Conservation (phyloP, 495 filamentous ascomycete genomes). For the Cladorrhinum samala region DNA sequence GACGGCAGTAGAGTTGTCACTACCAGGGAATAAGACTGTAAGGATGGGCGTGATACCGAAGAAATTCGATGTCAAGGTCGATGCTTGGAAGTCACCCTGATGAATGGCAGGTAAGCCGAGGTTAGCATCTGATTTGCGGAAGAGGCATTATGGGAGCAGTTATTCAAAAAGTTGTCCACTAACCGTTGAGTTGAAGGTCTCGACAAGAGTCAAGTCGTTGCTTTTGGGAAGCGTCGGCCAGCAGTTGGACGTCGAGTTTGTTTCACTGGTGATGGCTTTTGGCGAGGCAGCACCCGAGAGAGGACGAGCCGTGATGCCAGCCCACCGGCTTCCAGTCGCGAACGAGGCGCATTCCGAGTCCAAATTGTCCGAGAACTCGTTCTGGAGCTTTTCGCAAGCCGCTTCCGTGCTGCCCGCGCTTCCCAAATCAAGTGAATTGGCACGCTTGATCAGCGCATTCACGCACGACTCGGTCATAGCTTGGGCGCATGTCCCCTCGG, state of each 20-base stretch:
- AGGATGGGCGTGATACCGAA: slow-evolving; percentile 7
- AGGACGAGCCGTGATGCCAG: neutral
- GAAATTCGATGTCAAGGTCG: neutral
- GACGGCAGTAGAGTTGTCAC: neutral
- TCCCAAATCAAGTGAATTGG: neutral
- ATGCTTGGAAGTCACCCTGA: neutral
- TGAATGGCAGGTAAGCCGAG: neutral
- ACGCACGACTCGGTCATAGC: neutral
- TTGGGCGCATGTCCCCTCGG: neutral
- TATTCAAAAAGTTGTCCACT: neutral
- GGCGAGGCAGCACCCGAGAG: neutral
- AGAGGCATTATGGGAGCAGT: neutral
- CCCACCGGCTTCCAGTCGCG: neutral
- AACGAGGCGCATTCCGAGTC: neutral
- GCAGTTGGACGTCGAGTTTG: neutral
- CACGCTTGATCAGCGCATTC: neutral
- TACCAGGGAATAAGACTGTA: slow-evolving; percentile 2
- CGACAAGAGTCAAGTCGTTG: neutral
- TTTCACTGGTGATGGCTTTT: neutral
- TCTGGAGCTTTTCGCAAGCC: slow-evolving; percentile 1
- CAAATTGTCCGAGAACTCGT: neutral
- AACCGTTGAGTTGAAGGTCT: neutral
- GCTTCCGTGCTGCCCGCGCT: neutral
- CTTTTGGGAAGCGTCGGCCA: slow-evolving; percentile 4
- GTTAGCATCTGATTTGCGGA: neutral